phyloP scores from a whole-genome alignment of 208 protist species.

The Acanthamoeba lenticulata region DNA sequence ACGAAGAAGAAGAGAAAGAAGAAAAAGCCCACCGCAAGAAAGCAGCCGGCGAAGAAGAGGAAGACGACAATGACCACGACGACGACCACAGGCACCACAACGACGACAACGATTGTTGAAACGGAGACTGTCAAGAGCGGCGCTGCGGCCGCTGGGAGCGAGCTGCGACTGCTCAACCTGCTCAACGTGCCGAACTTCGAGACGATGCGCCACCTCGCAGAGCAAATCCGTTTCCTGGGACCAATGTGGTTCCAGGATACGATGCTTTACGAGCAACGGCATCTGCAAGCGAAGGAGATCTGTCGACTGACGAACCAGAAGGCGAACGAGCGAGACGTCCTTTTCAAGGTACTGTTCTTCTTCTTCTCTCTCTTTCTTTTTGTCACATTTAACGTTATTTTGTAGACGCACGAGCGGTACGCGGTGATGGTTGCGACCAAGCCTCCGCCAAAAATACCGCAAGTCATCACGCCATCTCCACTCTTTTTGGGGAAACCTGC shows the following conservation, averaged over 20 bases:
- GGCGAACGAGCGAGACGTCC: background rate
- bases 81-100: background rate
- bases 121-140: no score
- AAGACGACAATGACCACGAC: background rate
- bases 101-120: no score
- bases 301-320: background rate
- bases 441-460: no score
- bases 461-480: no score
- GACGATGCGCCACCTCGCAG: background rate
- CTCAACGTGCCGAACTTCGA: background rate
- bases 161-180: no score
- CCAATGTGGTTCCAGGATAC: background rate
- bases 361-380: background rate
- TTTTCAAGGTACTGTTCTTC: background rate
- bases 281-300: background rate
- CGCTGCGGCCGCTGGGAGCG: no score
- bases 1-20: background rate
- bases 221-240: background rate
- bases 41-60: background rate
- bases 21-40: background rate
- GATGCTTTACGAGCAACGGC: background rate
- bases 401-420: no score
- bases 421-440: no score
- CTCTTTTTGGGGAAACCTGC: no score
- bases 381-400: no score